Conservation (phyloP, 2,329 filamentous ascomycete genomes). For the Zymoseptoria ardabiliae region DNA sequence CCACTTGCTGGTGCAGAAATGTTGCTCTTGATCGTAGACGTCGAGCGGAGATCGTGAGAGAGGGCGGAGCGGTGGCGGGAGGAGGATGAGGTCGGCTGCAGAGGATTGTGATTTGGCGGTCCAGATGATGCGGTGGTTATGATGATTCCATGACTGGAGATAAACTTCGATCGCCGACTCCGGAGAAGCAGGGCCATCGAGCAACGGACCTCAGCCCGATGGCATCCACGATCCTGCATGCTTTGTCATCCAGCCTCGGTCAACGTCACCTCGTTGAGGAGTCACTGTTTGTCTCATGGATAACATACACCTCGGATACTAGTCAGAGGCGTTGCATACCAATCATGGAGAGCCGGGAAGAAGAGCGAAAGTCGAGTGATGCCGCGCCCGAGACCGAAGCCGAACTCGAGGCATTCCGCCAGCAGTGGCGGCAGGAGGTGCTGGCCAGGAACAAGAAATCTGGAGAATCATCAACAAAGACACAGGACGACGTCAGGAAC, state of each 20-base stretch:
- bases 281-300: neutral
- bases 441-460: conserved; percentile 40
- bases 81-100: neutral
- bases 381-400: conserved; percentile 36
- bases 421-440: conserved; percentile 80
- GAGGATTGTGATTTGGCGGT: neutral
- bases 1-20: neutral
- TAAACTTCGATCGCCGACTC: neutral
- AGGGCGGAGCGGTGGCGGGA: neutral
- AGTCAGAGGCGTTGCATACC: neutral
- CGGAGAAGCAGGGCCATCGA: neutral
- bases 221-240: neutral
- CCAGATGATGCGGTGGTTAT: neutral
- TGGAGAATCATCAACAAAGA: neutral
- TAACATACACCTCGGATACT: neutral
- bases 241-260: neutral
- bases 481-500: conserved; percentile 5
- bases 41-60: neutral
- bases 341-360: conserved; percentile 8
- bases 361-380: conserved; percentile 1
- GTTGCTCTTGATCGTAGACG: neutral
- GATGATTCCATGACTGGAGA: neutral
- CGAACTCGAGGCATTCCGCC: conserved; percentile 79
- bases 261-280: neutral
- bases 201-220: neutral